Evolutionary conservation across 805 yeast genomes (phyloP).

Genomic region (Scheffersomyces ergatensis): DNA sequence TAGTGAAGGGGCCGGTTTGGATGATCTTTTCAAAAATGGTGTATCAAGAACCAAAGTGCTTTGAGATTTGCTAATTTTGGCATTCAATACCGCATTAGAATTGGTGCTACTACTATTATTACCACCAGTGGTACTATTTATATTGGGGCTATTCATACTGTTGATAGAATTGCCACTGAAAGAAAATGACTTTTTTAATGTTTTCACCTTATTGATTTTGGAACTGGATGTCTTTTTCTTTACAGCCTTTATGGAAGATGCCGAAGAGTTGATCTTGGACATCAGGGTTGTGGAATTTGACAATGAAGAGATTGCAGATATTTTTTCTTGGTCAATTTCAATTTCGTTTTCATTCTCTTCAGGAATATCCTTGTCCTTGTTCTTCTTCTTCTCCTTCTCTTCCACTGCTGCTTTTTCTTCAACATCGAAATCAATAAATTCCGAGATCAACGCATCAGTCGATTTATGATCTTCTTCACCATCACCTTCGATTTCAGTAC

Average conservation of each 20-base stretch:
- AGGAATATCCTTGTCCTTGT: no score
- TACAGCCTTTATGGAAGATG: neutral
- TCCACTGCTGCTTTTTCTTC: constrained; percentile 1
- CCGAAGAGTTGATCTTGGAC: neutral
- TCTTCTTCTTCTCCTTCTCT: no score
- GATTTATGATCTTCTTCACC: neutral
- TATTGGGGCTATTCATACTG: neutral
- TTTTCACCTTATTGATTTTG: constrained; percentile 7
- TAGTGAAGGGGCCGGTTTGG: constrained; percentile 3
- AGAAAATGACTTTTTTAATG: constrained; percentile 10
- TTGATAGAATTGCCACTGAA: constrained; percentile 7
- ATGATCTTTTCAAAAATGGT: neutral
- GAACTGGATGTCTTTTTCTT: constrained; percentile 1
- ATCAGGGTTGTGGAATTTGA: neutral
- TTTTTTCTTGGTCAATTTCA: neutral
- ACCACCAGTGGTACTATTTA: neutral
- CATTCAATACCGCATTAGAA: neutral
- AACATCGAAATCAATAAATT: constrained; percentile 9
- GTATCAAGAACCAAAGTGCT: neutral
- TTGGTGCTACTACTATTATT: neutral
- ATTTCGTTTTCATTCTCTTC: constrained; percentile 1
- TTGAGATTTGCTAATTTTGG: constrained; percentile 7
- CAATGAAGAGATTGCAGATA: neutral
- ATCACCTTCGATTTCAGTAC: neutral
- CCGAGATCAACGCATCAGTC: constrained; percentile 4